phyloP scores from a whole-genome alignment of 257 asterid genomes.

The Solanum raphanifolium region DNA sequence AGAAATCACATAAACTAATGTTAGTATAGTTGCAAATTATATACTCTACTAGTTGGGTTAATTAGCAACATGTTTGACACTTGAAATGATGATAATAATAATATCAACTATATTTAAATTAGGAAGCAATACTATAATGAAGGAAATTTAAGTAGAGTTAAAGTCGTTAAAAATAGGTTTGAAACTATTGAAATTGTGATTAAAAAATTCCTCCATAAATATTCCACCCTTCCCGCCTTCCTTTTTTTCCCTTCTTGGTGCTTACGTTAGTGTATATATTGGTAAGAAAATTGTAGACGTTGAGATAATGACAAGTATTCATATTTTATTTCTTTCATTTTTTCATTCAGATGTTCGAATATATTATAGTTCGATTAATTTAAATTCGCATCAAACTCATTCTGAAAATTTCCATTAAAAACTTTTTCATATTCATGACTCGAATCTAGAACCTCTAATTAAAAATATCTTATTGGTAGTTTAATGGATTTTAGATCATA shows the following conservation, averaged over 20 bases:
- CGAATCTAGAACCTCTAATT: no score
- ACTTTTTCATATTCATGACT: not conserved
- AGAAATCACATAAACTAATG: not conserved
- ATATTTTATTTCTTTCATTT: not conserved
- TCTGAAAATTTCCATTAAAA: fast-evolving
- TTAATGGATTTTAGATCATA: not conserved
- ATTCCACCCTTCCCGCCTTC: not conserved
- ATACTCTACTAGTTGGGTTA: not conserved
- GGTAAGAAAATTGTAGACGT: not conserved
- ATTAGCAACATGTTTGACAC: not conserved
- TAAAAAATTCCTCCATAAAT: not conserved
- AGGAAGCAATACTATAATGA: not conserved
- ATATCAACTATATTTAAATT: not conserved
- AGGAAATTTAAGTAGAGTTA: not conserved
- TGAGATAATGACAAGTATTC: not conserved
- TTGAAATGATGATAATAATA: not conserved
- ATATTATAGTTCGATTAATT: no score
- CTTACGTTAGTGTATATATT: not conserved
- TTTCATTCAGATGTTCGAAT: no score
- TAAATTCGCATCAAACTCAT: no score
- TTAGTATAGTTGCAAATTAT: not conserved
- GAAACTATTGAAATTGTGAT: not conserved
- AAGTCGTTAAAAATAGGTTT: not conserved
- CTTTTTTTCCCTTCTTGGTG: not conserved
- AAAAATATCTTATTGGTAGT: no score